phyloP scores from a whole-genome alignment of 2,329 filamentous ascomycete species.

The Pseudocercospora cruenta region DNA sequence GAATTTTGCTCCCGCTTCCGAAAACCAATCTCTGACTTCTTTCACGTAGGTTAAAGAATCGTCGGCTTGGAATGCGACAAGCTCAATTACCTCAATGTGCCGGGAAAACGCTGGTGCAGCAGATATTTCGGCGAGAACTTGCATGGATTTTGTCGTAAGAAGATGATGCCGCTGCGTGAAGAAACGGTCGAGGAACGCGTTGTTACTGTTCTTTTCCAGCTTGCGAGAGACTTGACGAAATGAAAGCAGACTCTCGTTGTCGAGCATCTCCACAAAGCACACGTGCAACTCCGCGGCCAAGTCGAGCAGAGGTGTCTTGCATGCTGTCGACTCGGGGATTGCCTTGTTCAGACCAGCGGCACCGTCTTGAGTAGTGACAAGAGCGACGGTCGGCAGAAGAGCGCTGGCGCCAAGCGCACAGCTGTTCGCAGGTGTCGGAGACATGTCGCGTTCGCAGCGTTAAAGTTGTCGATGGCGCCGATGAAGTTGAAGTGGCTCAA shows the following conservation, averaged over 20 bases:
- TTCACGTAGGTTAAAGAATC: no score
- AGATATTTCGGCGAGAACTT: neutral
- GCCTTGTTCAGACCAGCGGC: neutral
- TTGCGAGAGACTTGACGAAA: conserved; percentile 12
- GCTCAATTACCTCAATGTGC: neutral
- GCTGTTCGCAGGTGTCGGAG: neutral
- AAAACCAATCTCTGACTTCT: no score
- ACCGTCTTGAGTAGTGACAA: neutral
- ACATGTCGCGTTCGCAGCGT: neutral
- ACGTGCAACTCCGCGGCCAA: conserved; percentile 14
- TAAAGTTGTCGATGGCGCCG: neutral
- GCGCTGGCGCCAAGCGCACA: no score
- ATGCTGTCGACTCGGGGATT: neutral
- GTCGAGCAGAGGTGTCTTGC: neutral
- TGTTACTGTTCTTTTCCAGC: neutral
- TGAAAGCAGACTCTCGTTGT: neutral
- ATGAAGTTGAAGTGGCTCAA: neutral
- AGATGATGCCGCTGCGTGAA: neutral
- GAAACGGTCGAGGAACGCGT: conserved; percentile 10
- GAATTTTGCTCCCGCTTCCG: no score
- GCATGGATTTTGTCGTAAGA: neutral
- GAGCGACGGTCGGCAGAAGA: no score
- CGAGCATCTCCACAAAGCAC: conserved; percentile 2
- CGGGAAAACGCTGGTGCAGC: neutral
- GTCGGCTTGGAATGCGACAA: no score